Conservation (phyloP, 805 yeast genomes). For the Zygosaccharomyces pseudorouxii region DNA sequence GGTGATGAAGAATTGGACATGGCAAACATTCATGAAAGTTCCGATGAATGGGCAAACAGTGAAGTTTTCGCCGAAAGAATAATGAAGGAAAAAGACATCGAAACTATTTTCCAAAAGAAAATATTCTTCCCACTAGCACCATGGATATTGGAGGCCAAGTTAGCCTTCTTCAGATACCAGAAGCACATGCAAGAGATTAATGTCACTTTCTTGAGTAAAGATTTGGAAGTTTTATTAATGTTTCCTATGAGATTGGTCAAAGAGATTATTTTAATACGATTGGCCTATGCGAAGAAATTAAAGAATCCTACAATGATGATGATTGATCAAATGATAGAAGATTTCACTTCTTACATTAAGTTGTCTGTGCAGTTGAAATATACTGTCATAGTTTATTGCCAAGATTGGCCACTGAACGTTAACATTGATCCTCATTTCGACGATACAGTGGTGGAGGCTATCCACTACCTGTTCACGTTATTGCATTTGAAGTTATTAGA, state of each 20-base stretch:
- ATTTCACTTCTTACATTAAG: conserved; percentile 70
- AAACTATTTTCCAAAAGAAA: conserved; percentile 63
- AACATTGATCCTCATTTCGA: conserved; percentile 63
- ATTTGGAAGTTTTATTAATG: conserved; percentile 57
- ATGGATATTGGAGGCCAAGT: conserved; percentile 76
- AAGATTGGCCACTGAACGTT: conserved; percentile 65
- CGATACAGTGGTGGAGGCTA: conserved; percentile 64
- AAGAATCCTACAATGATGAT: conserved; percentile 89
- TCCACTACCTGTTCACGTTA: conserved; percentile 63
- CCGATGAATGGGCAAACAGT: conserved; percentile 51
- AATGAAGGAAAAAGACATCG: conserved; percentile 74
- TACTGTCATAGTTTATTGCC: conserved; percentile 55
- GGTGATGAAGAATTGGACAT: conserved; percentile 78
- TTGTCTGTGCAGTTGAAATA: conserved; percentile 72
- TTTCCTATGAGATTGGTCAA: conserved; percentile 78
- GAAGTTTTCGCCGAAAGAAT: conserved; percentile 77
- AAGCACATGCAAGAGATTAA: conserved; percentile 61
- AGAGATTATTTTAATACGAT: conserved; percentile 69
- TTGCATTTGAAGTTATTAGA: conserved; percentile 75
- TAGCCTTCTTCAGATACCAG: conserved; percentile 59
- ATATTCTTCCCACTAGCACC: conserved; percentile 68
- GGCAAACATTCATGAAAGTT: conserved; percentile 34
- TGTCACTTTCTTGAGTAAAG: conserved; percentile 66
- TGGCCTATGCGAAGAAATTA: conserved; percentile 71
- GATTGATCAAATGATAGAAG: conserved; percentile 90